A percentile compares a stretch with the other conserved stretches of the same genome.
Conservation (phyloP, 768 basidiomycete genomes). For the Tricholoma matsutake region DNA sequence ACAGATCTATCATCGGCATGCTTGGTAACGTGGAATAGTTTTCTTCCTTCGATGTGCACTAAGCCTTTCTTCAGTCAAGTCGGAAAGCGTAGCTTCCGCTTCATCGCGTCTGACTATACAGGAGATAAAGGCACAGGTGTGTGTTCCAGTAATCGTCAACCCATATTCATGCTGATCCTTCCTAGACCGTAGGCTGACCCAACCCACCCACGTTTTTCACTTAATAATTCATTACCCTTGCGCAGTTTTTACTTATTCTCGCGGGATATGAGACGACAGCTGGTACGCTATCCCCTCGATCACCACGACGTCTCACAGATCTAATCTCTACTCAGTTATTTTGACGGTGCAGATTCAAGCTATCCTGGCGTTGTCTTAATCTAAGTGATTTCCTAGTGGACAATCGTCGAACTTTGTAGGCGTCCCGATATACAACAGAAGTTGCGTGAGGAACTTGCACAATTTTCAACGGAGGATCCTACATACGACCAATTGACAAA, state of each 20-base stretch:
- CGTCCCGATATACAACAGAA: background rate
- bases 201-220: background rate
- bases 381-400: background rate
- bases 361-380: background rate
- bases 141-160: background rate
- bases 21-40: slow-evolving; percentile 21
- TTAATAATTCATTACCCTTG: background rate
- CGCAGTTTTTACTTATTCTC: background rate
- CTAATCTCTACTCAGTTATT: background rate
- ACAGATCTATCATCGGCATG: slow-evolving; percentile 39
- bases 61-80: too few species aligned
- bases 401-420: background rate
- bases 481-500: slow-evolving; percentile 10
- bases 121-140: slow-evolving; percentile 37
- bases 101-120: slow-evolving; percentile 28
- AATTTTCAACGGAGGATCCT: too few species aligned
- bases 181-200: background rate
- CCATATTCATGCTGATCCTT: too few species aligned
- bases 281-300: background rate
- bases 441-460: slow-evolving; percentile 36
- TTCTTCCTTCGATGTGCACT: background rate
- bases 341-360: background rate
- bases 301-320: background rate
- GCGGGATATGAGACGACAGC: background rate
- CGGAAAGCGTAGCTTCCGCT: slow-evolving; percentile 8